Evolutionary conservation across 352 stramenopile species (phyloP), one percentile per base, ranked within the genome.

Genomic region (Globisporangium abappressorium): DNA sequence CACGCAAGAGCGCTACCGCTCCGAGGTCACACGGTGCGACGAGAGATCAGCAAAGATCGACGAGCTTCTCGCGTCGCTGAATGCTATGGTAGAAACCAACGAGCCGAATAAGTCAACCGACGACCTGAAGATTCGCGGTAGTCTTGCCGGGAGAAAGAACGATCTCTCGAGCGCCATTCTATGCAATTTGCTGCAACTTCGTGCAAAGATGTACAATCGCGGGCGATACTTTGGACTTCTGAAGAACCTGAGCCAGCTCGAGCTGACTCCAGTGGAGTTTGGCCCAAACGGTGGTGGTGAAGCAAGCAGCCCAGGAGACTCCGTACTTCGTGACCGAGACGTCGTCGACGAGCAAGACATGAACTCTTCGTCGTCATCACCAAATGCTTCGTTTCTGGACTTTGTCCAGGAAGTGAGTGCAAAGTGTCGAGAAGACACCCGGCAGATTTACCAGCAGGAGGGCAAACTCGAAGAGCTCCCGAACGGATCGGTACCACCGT

Each of bases 1-100:
- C 14, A 90, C 92, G 2, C 89, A 97, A 68, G 91, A 97, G 64
- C 70, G 81, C 15, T 90, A 94, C 46, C 81, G 92, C 5, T 93
- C 87, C 1, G 88, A 95, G 65, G 90, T 93, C 15, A 91, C 84
- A 26, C 84, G 84, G 8, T 91, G 87, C 26, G 90, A 97, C 34
- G 76, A 83, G 26, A 78, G 79, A 53, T 90, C 84, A 4, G 65
- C 69, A n/a, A 70, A 74, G 14, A 85, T 97, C 49, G 81, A 96
- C 58, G 64, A 71, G 18, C 73, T 96, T 8, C 66, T 97, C 6
- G 47, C 70, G 7, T 73, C 77, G 12, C 77, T 97, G 30, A 68
- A 85, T 30, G 68, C 49, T 1, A 24, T 91, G 18, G 68, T 81
- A 34, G 64, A 72, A 9, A 75, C 41, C 26, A 71, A 71, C 4